Percentiles rank a stretch among this genome's conserved stretches.
These are phyloP conservation scores for Dioscorea zingiberensis DNA, from an alignment of 106 monocot species.

Conservation along the genomic window DNA sequence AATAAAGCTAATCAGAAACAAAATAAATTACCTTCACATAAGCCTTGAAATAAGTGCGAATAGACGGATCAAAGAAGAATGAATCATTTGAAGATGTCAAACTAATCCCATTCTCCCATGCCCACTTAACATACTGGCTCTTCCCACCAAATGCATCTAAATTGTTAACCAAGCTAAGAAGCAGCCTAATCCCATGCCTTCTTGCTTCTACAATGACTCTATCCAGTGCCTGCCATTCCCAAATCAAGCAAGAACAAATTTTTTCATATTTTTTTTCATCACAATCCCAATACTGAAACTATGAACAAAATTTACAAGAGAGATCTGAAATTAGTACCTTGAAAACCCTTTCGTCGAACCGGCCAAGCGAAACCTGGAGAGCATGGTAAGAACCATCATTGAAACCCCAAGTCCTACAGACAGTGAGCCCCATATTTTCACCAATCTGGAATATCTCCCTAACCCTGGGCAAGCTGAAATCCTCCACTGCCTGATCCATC, in stretches of 20 bases:
- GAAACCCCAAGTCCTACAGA: conserved; percentile 96
- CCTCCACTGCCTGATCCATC: conserved; percentile 84
- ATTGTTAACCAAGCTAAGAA: conserved; percentile 75
- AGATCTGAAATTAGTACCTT: conserved; percentile 33
- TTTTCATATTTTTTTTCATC: no score
- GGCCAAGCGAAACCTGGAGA: conserved; percentile 80
- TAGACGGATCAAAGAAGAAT: conserved; percentile 83
- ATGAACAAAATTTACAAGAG: no score
- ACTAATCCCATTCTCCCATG: conserved; percentile 85
- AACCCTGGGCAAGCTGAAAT: conserved; percentile 51
- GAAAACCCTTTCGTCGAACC: conserved; percentile 80
- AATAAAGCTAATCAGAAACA: background rate
- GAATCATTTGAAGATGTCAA: conserved; percentile 79
- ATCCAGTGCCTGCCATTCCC: conserved; percentile 96
- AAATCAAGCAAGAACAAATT: no score
- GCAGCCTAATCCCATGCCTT: conserved; percentile 52
- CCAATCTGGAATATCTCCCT: conserved; percentile 41
- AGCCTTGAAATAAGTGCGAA: conserved; percentile 76
- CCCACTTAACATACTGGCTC: conserved; percentile 92
- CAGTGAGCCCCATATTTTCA: conserved; percentile 74
- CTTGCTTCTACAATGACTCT: conserved; percentile 59
- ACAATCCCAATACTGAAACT: no score
- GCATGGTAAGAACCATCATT: conserved; percentile 91
- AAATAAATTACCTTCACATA: conserved; percentile 67
- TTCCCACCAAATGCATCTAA: conserved; percentile 78